Conservation (phyloP, 352 stramenopile species). For the Phytophthora idaei region DNA sequence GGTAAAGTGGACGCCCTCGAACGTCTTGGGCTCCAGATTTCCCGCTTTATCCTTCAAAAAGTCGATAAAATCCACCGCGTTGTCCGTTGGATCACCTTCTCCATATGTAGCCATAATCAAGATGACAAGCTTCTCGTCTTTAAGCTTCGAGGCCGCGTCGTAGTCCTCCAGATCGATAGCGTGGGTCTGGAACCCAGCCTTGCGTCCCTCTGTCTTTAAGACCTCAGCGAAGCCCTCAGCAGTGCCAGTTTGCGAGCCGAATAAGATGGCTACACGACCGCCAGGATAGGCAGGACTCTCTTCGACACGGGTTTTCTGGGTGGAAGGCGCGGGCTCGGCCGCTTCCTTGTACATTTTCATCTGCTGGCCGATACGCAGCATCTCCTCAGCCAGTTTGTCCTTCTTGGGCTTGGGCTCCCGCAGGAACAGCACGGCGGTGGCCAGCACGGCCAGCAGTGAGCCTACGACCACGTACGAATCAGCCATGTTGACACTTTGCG, state of each 20-base stretch:
- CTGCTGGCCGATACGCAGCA: constrained; percentile 74
- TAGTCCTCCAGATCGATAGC: constrained; percentile 97
- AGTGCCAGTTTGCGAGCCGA: constrained; percentile 98
- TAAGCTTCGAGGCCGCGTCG: constrained; percentile 63
- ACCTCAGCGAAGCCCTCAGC: constrained; percentile 96
- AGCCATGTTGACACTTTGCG: constrained; percentile 10
- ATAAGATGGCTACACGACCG: constrained; percentile 92
- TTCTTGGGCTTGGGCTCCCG: constrained; percentile 57
- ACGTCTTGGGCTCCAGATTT: constrained; percentile 21
- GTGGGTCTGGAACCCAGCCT: constrained; percentile 86
- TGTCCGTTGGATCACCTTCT: constrained; percentile 98
- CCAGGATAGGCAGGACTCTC: constrained; percentile 57
- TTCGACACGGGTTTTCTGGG: constrained; percentile 24
- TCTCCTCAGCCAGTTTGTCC: constrained; percentile 71
- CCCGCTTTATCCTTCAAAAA: constrained; percentile 85
- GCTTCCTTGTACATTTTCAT: constrained; percentile 87
- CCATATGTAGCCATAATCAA: constrained; percentile 98
- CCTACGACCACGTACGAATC: constrained; percentile 76
- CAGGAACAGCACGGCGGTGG: constrained; percentile 66
- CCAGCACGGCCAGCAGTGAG: constrained; percentile 70
- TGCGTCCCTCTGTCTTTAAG: constrained; percentile 90
- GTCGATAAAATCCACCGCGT: constrained; percentile 93
- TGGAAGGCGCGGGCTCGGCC: constrained; percentile 13
- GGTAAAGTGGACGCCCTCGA: constrained; percentile 86
- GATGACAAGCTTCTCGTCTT: constrained; percentile 74